phyloP scores from a whole-genome alignment of 2,329 filamentous ascomycete genomes.

The Pyrenophora graminea region DNA sequence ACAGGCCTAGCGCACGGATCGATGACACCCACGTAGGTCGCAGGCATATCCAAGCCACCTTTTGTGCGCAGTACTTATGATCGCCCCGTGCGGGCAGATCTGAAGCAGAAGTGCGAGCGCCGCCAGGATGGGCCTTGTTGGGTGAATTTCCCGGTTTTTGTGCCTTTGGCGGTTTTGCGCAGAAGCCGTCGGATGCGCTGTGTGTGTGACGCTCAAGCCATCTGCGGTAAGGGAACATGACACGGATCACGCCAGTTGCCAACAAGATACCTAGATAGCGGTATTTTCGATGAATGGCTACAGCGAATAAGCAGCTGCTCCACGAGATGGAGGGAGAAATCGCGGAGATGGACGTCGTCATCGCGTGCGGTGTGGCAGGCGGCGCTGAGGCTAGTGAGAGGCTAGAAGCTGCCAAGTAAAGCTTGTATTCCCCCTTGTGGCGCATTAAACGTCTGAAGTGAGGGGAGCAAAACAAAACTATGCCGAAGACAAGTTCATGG shows the following conservation, averaged over 20 bases:
- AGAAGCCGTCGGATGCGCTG: not conserved
- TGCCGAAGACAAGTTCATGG: not conserved
- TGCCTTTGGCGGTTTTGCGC: not conserved
- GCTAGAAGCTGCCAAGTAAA: slow-evolving; percentile 9
- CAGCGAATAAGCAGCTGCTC: slow-evolving; percentile 6
- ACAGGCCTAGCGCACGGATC: slow-evolving; percentile 9
- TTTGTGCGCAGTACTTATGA: slow-evolving; percentile 1
- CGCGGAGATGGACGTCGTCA: slow-evolving; percentile 13
- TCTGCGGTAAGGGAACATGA: too few relatives aligned
- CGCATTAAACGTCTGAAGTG: not conserved
- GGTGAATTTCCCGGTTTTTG: slow-evolving; percentile 8
- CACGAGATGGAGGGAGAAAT: not conserved
- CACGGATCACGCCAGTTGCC: too few relatives aligned
- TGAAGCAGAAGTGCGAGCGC: slow-evolving; percentile 2
- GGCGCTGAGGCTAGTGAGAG: slow-evolving; percentile 2
- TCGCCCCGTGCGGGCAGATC: slow-evolving; percentile 22
- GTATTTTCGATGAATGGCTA: not conserved
- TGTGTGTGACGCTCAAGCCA: too few relatives aligned
- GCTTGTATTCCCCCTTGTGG: slow-evolving; percentile 10
- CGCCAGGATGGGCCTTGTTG: slow-evolving; percentile 12
- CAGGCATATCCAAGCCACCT: slow-evolving; percentile 1
- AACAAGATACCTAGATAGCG: too few relatives aligned
- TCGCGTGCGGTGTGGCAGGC: slow-evolving; percentile 10
- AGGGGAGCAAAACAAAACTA: not conserved
- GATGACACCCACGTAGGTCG: slow-evolving; percentile 1